Percentiles rank a stretch among this genome's conserved stretches.
Evolutionary conservation across 2,329 filamentous ascomycete species (phyloP).

Genomic region (Neurospora sp.): DNA sequence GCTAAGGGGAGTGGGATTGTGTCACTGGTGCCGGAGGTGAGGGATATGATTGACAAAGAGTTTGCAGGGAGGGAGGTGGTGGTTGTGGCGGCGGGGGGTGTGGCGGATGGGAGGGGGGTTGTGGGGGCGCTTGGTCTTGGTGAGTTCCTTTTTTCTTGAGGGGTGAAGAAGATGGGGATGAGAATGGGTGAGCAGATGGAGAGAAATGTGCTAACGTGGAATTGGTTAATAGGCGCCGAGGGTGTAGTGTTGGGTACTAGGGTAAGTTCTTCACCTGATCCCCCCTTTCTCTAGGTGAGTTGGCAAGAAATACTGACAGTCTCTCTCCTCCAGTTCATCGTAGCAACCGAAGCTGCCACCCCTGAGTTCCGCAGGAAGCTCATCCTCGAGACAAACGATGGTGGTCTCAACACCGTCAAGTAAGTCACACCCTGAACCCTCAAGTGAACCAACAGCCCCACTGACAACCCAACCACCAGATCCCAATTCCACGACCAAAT

Average conservation of each 20-base stretch:
- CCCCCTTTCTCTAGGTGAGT: not conserved
- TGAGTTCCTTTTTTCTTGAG: conserved; percentile 17
- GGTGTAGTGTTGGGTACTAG: conserved; percentile 34
- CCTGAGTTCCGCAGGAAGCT: conserved; percentile 30
- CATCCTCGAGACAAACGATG: conserved; percentile 32
- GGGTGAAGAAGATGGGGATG: not conserved
- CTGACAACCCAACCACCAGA: conserved; percentile 6
- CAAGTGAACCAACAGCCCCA: not conserved
- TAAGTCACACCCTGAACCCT: conserved; percentile 12
- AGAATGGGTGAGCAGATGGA: not conserved
- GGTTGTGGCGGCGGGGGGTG: conserved; percentile 50
- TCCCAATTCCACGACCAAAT: conserved; percentile 33
- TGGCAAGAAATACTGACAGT: not conserved
- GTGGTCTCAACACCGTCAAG: conserved; percentile 36
- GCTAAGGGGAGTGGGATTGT: conserved; percentile 43
- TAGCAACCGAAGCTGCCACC: conserved; percentile 32
- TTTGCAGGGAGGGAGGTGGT: conserved; percentile 26
- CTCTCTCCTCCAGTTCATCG: conserved; percentile 28
- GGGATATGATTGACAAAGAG: conserved; percentile 32
- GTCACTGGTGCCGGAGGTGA: conserved; percentile 47
- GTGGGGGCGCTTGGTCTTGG: conserved; percentile 47
- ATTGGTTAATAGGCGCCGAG: conserved; percentile 28
- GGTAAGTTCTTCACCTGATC: conserved; percentile 11
- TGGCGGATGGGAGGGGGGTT: conserved; percentile 45
- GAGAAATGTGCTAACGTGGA: not conserved